phyloP scores from a whole-genome alignment of 2,329 filamentous ascomycete genomes.

The Talaromyces atroroseus region DNA sequence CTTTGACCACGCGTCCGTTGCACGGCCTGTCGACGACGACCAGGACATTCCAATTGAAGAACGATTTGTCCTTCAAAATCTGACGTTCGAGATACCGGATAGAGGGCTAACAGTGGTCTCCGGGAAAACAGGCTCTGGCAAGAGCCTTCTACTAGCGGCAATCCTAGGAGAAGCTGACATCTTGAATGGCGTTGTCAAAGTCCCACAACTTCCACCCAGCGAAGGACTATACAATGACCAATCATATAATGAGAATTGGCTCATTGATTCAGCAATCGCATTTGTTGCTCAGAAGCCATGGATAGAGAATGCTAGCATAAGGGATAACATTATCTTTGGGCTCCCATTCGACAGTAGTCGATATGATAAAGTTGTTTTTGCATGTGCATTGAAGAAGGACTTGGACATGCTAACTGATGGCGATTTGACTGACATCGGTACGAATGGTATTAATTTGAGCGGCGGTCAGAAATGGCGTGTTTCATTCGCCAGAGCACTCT shows the following conservation, averaged over 20 bases:
- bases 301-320: slow-evolving; percentile 76
- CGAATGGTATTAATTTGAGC: slow-evolving; percentile 77
- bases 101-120: slow-evolving; percentile 69
- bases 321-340: slow-evolving; percentile 73
- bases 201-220: slow-evolving; percentile 44
- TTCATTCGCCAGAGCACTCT: slow-evolving; percentile 71
- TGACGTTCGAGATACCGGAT: slow-evolving; percentile 62
- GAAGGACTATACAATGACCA: slow-evolving; percentile 56
- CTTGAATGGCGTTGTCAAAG: slow-evolving; percentile 55
- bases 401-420: slow-evolving; percentile 72
- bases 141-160: slow-evolving; percentile 67
- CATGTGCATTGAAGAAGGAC: slow-evolving; percentile 70
- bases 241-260: slow-evolving; percentile 60
- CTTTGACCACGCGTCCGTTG: slow-evolving; percentile 63
- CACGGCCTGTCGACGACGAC: slow-evolving; percentile 65
- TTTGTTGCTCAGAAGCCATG: slow-evolving; percentile 76
- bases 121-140: slow-evolving; percentile 73
- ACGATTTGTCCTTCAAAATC: slow-evolving; percentile 59
- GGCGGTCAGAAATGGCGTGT: slow-evolving; percentile 81
- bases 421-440: slow-evolving; percentile 73
- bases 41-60: slow-evolving; percentile 49
- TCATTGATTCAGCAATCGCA: slow-evolving; percentile 62
- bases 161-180: slow-evolving; percentile 72
- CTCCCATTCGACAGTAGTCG: slow-evolving; percentile 63
- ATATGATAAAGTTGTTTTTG: slow-evolving; percentile 64